Conservation (phyloP, 2,329 filamentous ascomycete species). For the Eurotiales sp. region DNA sequence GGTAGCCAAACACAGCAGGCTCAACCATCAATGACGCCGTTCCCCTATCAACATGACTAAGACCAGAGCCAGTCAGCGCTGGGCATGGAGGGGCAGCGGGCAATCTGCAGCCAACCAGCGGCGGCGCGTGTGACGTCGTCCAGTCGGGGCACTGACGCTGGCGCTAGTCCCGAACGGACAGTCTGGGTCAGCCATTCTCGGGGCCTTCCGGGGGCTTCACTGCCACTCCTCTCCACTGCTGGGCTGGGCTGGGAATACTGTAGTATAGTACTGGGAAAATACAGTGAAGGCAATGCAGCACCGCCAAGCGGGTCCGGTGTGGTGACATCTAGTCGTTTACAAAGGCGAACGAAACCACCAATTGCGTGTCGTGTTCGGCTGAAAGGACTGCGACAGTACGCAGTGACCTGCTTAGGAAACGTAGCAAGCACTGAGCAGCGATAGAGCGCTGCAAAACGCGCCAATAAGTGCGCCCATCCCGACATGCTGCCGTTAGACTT, state of each 20-base stretch:
- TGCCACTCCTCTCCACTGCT: too few species aligned
- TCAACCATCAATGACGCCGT: slow-evolving; percentile 13
- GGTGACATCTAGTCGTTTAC: too few species aligned
- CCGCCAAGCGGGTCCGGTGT: slow-evolving; percentile 1
- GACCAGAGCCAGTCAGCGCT: too few species aligned
- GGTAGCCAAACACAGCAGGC: slow-evolving; percentile 3
- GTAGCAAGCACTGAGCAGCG: too few species aligned
- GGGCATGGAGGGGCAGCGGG: not conserved
- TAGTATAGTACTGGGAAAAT: too few species aligned
- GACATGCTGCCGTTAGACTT: too few species aligned
- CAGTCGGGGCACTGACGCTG: not conserved
- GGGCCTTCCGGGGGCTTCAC: slow-evolving; percentile 4
- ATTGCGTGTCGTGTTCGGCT: not conserved
- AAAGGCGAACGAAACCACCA: too few species aligned
- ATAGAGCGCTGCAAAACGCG: too few species aligned
- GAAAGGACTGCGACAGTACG: not conserved
- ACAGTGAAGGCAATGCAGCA: slow-evolving; percentile 13
- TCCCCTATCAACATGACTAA: too few species aligned
- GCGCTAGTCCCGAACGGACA: slow-evolving; percentile 1
- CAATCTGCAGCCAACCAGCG: not conserved
- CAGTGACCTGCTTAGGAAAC: too few species aligned
- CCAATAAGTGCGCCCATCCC: slow-evolving; percentile 3
- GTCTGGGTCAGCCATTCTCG: not conserved
- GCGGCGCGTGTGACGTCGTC: slow-evolving; percentile 10
- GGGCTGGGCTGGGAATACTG: too few species aligned